Conservation (phyloP, 108 stramenopile species). For the Fragilariopsis cylindrus region DNA sequence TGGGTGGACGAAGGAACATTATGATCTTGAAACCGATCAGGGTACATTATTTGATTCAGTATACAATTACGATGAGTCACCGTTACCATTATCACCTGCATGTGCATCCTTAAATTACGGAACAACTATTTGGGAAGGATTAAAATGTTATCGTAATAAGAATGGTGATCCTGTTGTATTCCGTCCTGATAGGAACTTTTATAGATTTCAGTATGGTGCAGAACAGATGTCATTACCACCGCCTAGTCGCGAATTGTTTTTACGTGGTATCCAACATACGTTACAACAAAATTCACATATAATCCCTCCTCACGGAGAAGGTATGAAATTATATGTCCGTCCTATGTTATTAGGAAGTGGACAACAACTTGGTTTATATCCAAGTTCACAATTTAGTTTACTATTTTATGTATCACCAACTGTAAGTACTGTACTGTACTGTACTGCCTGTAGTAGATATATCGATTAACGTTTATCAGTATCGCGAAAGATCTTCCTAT, state of each 20-base stretch:
- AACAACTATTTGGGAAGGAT: conserved; percentile 87
- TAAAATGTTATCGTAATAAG: conserved; percentile 70
- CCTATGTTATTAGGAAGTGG: conserved; percentile 67
- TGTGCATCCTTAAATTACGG: conserved; percentile 84
- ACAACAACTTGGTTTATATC: conserved; percentile 76
- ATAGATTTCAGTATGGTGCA: conserved; percentile 65
- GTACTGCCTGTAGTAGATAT: no score
- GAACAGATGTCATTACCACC: conserved; percentile 71
- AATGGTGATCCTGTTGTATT: conserved; percentile 65
- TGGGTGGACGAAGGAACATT: conserved; percentile 72
- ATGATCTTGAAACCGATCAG: conserved; percentile 52
- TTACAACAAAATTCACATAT: conserved; percentile 62
- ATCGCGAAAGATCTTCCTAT: no score
- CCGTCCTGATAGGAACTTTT: conserved; percentile 77
- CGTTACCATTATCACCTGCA: conserved; percentile 62
- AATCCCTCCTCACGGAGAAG: conserved; percentile 73
- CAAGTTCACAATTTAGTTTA: conserved; percentile 62
- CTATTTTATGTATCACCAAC: conserved; percentile 81
- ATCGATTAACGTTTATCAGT: no score
- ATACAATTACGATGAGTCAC: conserved; percentile 50
- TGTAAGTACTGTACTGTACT: conserved; percentile 16
- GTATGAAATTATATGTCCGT: conserved; percentile 81
- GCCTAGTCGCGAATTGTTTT: conserved; percentile 62
- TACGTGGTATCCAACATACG: conserved; percentile 67
- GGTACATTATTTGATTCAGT: conserved; percentile 57